Percentiles rank a stretch among this genome's conserved stretches.
These are phyloP conservation scores for Collariella sp. DNA, from an alignment of 495 filamentous ascomycete genomes.

Conservation along the genomic window DNA sequence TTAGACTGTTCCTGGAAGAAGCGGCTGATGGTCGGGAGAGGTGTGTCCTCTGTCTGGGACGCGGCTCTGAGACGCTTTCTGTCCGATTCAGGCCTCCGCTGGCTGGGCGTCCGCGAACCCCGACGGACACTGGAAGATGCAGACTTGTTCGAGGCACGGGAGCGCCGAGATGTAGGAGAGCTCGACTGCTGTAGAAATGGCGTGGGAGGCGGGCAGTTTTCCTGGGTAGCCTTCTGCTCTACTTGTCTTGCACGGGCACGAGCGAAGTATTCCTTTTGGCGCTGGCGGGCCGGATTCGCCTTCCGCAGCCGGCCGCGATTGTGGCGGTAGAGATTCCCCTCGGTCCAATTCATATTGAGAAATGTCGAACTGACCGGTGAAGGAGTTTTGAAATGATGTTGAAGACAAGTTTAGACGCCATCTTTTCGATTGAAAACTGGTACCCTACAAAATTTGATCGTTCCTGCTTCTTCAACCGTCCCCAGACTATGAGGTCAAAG, in stretches of 20 bases:
- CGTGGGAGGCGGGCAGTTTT: constrained; percentile 8
- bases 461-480: neutral
- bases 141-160: constrained; percentile 10
- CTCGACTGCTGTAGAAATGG: constrained; percentile 2
- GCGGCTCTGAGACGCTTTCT: neutral
- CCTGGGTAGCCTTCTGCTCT: constrained; percentile 12
- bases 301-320: constrained; percentile 28
- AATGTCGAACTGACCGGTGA: neutral
- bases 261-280: constrained; percentile 37
- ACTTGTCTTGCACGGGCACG: constrained; percentile 23
- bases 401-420: neutral
- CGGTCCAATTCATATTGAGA: constrained; percentile 40
- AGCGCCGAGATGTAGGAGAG: constrained; percentile 5
- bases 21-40: constrained; percentile 12
- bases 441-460: too few species aligned
- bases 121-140: neutral
- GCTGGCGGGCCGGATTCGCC: constrained; percentile 21
- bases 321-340: constrained; percentile 34
- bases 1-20: constrained; percentile 13
- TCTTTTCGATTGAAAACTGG: neutral
- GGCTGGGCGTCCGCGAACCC: neutral
- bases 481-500: neutral
- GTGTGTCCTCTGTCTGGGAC: neutral
- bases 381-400: too few species aligned
- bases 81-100: neutral